Evolutionary conservation across 2,329 filamentous ascomycete genomes (phyloP), one percentile per base, ranked within the genome.

Genomic region (Juglanconis juglandina): DNA sequence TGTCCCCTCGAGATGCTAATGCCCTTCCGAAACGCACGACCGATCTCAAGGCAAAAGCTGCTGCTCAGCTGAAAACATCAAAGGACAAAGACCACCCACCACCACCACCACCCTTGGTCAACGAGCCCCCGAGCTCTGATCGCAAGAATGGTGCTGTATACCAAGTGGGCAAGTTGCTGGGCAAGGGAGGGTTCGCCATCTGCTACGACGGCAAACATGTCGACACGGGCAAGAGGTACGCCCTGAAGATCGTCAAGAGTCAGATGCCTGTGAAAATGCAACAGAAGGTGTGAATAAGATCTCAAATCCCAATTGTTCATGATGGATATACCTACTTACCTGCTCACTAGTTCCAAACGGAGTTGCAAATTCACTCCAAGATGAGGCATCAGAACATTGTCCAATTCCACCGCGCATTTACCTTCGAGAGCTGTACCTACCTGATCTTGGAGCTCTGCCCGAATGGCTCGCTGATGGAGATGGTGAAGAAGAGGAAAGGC

Each of bases 291-390:
- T 91, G 63, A 55, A 73, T 69, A 63, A 66, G 46, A 14, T 5
- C 34, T 35, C 4, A 5, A 8, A 33, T 11, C n/a, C 24, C 9
- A 41, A 35, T 17, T 41, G 3, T 11, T 5, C 5, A 17, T 11
- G 13, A 34, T 33, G n/a, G 17, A 37, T 11, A 24, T 47, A 6
- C 24, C 17, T 7, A 17, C 61, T 68, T 53, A 67, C 33, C 13
- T n/a, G 3, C 11, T 3, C 14, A 44, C 50, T 46, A 87, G 85
- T 88, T 89, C 68, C 86, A 88, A 86, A 86, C 85, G 30, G 95
- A 99, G 75, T 85, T 99, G 6, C 94, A 98, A 75, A 97, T 99
- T 63, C 95, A 99, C 77, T 97, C 95, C 48, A 99, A 98, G 73
- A 94, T 99, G 87, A 87, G 88, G 60, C 95, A 99, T 71, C 90